Percentiles rank a stretch among this genome's conserved stretches.
Evolutionary conservation across 2,329 filamentous ascomycete species (phyloP).

Genomic region (Diaporthe caulivora): DNA sequence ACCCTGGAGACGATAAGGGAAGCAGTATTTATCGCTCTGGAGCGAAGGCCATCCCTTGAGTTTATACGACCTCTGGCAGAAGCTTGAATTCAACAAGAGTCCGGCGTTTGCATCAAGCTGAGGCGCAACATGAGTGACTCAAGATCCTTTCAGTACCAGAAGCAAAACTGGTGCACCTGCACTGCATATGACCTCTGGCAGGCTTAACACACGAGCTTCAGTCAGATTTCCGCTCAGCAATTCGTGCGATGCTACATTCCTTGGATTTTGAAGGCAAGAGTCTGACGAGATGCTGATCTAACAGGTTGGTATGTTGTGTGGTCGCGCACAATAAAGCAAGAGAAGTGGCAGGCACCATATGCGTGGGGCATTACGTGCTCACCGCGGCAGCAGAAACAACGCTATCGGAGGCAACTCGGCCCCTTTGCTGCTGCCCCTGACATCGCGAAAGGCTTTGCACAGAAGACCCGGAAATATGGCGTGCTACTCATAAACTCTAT

Average conservation of each 20-base stretch:
- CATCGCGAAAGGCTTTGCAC: background rate
- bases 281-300: no score
- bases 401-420: conserved; percentile 10
- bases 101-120: no score
- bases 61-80: no score
- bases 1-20: background rate
- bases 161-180: no score
- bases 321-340: background rate
- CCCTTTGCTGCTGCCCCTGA: background rate
- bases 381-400: background rate
- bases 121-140: no score
- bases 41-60: no score
- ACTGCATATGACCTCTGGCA: no score
- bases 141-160: no score
- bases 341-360: conserved; percentile 6
- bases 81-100: no score
- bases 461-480: background rate
- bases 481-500: background rate
- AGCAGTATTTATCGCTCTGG: background rate
- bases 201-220: no score
- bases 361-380: conserved; percentile 26
- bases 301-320: background rate
- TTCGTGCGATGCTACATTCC: background rate
- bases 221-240: no score
- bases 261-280: background rate